A percentile compares a stretch with the other conserved stretches of the same genome.
Conservation (phyloP, 1,284 basidiomycete genomes). For the Moesziomyces sp. region DNA sequence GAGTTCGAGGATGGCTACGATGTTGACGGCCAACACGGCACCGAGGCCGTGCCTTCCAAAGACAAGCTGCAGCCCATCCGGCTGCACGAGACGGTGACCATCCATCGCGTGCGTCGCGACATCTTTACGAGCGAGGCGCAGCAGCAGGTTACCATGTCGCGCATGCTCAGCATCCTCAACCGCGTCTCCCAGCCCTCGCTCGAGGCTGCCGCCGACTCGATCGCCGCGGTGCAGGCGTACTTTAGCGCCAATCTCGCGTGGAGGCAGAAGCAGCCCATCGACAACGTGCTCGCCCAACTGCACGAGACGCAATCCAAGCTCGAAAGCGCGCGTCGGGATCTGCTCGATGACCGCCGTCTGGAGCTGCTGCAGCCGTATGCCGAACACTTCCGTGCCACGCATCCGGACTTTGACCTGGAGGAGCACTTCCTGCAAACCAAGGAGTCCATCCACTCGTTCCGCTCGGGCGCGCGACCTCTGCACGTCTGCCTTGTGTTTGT, state of each 20-base stretch:
- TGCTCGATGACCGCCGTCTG: slow-evolving; percentile 70
- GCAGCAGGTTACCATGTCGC: slow-evolving; percentile 69
- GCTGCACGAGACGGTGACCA: slow-evolving; percentile 58
- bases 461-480: slow-evolving; percentile 69
- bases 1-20: slow-evolving; percentile 23
- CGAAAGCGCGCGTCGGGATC: slow-evolving; percentile 9
- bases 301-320: slow-evolving; percentile 68
- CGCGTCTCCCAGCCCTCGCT: slow-evolving; percentile 67
- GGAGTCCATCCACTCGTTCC: slow-evolving; percentile 28
- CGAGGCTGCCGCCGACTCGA: slow-evolving; percentile 65
- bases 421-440: slow-evolving; percentile 38
- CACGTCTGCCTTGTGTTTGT: slow-evolving; percentile 72
- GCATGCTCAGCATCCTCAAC: slow-evolving; percentile 72
- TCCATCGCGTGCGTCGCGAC: slow-evolving; percentile 68
- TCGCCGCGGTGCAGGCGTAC: slow-evolving; percentile 67
- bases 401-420: slow-evolving; percentile 33
- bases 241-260: slow-evolving; percentile 62
- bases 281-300: slow-evolving; percentile 48
- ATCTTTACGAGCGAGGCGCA: slow-evolving; percentile 68
- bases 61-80: slow-evolving; percentile 62
- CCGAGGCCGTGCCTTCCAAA: slow-evolving; percentile 60
- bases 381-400: slow-evolving; percentile 40
- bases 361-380: slow-evolving; percentile 71
- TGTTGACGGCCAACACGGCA: slow-evolving; percentile 54
- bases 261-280: slow-evolving; percentile 46